Evolutionary conservation across 495 filamentous ascomycete genomes (phyloP), one percentile per base, ranked within the genome.

Genomic region (Podospora comata): DNA sequence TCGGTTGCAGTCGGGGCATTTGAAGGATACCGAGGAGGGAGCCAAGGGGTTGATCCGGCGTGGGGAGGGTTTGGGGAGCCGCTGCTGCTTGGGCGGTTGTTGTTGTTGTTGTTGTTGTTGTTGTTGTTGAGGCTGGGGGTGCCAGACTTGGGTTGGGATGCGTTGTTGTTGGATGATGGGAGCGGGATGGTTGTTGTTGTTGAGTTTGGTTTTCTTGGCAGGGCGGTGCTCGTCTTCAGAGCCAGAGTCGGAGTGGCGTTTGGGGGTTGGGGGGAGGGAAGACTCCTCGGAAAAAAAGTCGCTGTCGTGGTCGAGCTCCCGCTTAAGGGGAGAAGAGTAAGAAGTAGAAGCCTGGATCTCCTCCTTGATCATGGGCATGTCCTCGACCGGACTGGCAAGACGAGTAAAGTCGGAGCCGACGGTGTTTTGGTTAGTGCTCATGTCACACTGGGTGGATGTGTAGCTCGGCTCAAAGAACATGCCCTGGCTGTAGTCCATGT

Each of bases 301-400:
- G 61, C 70, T 66, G 20, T 70, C 62, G 55, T 58, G n/a, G 9
- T n/a, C 15, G 6, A 20, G 18, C 39, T 61, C 62, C 2, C 67
- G 63, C 39, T 67, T 57, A 20, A 73, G 67, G 2, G 64, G 63
- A 6, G 66, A 66, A 6, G 74, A 72, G 23, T 76, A 77, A 19
- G 56, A 19, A 55, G 23, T 65, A 23, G 62, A 27, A 0, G 66
- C 60, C 20, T 77, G 67, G 4, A 79, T 73, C 69, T 81, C 76
- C 32, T 79, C 78, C 62, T 80, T 76, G 44, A 76, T 64, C 13
- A 62, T 23, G 20, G 74, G 66, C 72, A 78, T n/a, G 65, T 56
- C 48, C 69, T 44, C 9, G 64, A 60, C 23, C 20, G 65, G 23
- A 54, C 34, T 11, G 48, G 39, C 15, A 67, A 63, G 64, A 60